Conservation (phyloP, 345 rosid genomes). For the Rhizophora mangle region DNA sequence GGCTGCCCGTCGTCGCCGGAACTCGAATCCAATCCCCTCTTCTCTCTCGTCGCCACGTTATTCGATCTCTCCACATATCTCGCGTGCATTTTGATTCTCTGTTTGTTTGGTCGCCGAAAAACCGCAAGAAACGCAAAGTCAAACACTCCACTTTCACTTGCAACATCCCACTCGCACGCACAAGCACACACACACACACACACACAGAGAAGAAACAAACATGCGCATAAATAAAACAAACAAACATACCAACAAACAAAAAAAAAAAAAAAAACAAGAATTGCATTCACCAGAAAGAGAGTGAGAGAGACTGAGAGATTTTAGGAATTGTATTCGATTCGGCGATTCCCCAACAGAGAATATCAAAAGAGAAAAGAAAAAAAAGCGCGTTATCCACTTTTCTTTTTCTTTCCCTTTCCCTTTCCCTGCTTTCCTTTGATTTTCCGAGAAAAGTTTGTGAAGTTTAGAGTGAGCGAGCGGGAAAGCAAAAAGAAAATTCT, state of each 20-base stretch:
- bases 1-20: slow-evolving; percentile 31
- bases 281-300: too few species aligned
- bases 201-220: too few species aligned
- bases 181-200: not conserved
- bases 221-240: too few species aligned
- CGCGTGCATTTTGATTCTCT: slow-evolving; percentile 18
- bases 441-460: not conserved
- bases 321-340: too few species aligned
- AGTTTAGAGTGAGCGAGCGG: not conserved
- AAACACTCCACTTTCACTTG: not conserved
- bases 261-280: too few species aligned
- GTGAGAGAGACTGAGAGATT: too few species aligned
- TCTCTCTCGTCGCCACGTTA: slow-evolving; percentile 18
- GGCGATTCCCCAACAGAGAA: too few species aligned
- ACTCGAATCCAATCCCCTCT: slow-evolving; percentile 27
- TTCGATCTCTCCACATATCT: slow-evolving; percentile 25
- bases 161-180: not conserved
- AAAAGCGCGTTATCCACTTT: too few species aligned
- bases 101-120: not conserved
- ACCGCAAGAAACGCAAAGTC: not conserved
- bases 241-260: too few species aligned
- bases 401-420: too few species aligned
- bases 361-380: too few species aligned
- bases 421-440: not conserved
- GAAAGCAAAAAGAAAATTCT: not conserved